Conservation (phyloP, 768 basidiomycete species). For the Amyloporia xantha region DNA sequence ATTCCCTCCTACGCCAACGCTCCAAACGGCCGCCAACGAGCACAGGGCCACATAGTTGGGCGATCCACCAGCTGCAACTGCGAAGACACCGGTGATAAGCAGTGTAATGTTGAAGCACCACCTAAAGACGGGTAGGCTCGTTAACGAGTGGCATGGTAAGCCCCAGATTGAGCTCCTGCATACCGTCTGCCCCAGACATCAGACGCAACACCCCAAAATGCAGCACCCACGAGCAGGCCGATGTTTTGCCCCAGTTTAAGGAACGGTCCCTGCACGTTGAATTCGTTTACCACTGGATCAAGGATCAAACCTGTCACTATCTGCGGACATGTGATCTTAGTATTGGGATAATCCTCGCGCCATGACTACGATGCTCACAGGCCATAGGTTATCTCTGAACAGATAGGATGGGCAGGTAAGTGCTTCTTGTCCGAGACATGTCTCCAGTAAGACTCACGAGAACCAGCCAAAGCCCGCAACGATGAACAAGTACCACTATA, state of each 20-base stretch:
- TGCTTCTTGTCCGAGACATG: too few relatives aligned
- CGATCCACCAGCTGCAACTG: conserved; percentile 54
- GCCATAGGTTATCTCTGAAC: conserved; percentile 66
- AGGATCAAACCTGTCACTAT: conserved; percentile 63
- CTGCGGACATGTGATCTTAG: conserved; percentile 23
- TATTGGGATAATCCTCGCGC: not conserved
- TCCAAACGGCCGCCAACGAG: conserved; percentile 48
- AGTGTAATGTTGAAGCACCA: conserved; percentile 68
- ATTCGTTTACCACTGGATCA: conserved; percentile 57
- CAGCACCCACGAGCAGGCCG: conserved; percentile 63
- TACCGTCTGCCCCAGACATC: conserved; percentile 70
- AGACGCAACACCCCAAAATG: conserved; percentile 60
- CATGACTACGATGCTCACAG: conserved; percentile 33
- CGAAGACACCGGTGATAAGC: conserved; percentile 61
- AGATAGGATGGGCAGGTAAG: not conserved
- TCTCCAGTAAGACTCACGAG: conserved; percentile 55
- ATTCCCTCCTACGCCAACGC: conserved; percentile 68
- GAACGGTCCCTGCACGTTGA: conserved; percentile 52
- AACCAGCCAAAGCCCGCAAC: conserved; percentile 74
- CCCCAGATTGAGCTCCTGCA: too few relatives aligned
- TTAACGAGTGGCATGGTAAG: not conserved
- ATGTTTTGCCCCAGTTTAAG: conserved; percentile 67
- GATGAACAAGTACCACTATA: conserved; percentile 58
- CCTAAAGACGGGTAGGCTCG: conserved; percentile 27
- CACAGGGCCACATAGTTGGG: conserved; percentile 45